These are phyloP conservation scores for Cladophialophora bantiana DNA, from an alignment of 2,329 filamentous ascomycete species.

Conservation along the genomic window DNA sequence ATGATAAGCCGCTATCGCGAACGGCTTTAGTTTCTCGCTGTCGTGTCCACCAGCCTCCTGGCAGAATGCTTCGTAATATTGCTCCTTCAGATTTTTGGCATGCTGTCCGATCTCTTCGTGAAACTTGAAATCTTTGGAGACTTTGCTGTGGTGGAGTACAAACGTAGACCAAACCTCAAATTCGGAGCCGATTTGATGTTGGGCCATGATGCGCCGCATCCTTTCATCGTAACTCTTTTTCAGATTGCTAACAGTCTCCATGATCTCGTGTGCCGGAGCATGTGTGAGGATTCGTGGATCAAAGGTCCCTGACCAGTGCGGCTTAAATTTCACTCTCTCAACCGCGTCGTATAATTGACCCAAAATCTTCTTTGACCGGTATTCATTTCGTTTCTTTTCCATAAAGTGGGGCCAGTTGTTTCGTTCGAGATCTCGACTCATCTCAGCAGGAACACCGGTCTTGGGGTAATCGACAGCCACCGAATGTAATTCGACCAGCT, in stretches of 20 bases:
- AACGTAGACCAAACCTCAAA: constrained; percentile 94
- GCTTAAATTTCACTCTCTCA: constrained; percentile 70
- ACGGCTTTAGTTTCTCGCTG: constrained; percentile 67
- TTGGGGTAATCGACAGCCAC: constrained; percentile 94
- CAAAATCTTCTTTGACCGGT: constrained; percentile 74
- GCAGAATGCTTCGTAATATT: constrained; percentile 72
- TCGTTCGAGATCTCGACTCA: constrained; percentile 68
- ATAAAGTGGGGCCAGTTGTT: constrained; percentile 83
- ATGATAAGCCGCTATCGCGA: constrained; percentile 87
- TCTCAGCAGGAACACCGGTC: constrained; percentile 77
- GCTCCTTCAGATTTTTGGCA: constrained; percentile 69
- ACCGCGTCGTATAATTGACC: constrained; percentile 85
- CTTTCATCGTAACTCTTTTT: constrained; percentile 80
- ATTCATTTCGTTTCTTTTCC: constrained; percentile 69
- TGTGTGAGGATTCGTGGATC: constrained; percentile 74
- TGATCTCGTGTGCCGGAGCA: constrained; percentile 61
- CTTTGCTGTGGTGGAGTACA: constrained; percentile 74
- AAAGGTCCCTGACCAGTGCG: constrained; percentile 75
- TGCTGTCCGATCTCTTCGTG: constrained; percentile 81
- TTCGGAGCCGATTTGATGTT: constrained; percentile 82
- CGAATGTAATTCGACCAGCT: constrained; percentile 82
- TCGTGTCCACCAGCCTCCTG: constrained; percentile 68
- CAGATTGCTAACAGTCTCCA: constrained; percentile 68
- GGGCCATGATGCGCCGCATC: constrained; percentile 80
- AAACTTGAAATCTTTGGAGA: constrained; percentile 81